Percentiles rank a stretch among this genome's conserved stretches.
phyloP scores from a whole-genome alignment of 2,329 filamentous ascomycete genomes.

The Aspergillus persii region DNA sequence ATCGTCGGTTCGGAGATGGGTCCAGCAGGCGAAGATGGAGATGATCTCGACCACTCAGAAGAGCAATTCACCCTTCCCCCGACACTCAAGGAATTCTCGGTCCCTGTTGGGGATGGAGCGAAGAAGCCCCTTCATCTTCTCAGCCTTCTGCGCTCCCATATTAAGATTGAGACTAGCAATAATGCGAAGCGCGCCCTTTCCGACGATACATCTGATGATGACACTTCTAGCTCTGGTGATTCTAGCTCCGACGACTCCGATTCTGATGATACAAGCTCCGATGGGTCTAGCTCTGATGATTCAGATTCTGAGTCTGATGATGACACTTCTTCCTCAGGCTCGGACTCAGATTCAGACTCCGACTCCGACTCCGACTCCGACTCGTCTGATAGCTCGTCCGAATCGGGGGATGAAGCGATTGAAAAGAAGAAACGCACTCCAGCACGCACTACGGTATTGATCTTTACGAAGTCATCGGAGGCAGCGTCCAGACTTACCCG shows the following conservation, averaged over 20 bases:
- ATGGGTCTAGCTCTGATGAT: conserved; percentile 20
- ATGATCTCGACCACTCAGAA: conserved; percentile 22
- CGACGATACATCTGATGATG: conserved; percentile 17
- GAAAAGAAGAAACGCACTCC: conserved; percentile 26
- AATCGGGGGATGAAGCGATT: conserved; percentile 16
- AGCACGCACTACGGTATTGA: conserved; percentile 54
- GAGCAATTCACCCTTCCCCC: conserved; percentile 60
- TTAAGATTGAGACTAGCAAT: conserved; percentile 25
- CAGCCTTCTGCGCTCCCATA: conserved; percentile 60
- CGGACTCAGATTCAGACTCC: conserved; percentile 16
- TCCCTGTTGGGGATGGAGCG: conserved; percentile 66
- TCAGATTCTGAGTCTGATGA: conserved; percentile 21
- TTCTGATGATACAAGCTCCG: conserved; percentile 22
- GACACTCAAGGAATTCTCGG: conserved; percentile 61
- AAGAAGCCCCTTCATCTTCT: conserved; percentile 84
- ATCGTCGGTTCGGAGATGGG: conserved; percentile 60
- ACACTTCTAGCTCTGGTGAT: conserved; percentile 23
- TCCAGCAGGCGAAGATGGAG: conserved; percentile 19
- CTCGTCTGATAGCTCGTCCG: conserved; percentile 18
- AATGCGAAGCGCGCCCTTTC: conserved; percentile 6
- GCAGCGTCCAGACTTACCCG: conserved; percentile 81
- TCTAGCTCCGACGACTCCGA: conserved; percentile 21
- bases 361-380: conserved; percentile 11
- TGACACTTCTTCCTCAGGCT: conserved; percentile 18
- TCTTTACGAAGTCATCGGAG: conserved; percentile 92